phyloP scores from a whole-genome alignment of 805 yeast genomes.

The Candida broadrunensis region DNA sequence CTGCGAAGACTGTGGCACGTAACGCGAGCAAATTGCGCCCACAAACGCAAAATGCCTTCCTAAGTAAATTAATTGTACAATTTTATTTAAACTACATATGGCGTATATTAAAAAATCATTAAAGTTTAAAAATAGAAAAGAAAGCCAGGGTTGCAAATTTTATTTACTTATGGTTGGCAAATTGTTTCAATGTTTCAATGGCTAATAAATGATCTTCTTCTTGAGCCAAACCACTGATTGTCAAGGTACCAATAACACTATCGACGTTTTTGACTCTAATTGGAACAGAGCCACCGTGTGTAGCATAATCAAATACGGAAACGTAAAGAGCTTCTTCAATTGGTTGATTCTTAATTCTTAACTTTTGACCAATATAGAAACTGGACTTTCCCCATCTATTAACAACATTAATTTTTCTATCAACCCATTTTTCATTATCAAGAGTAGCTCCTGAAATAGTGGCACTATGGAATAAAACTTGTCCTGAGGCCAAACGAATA shows the following conservation, averaged over 20 bases:
- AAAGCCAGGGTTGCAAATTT: background rate
- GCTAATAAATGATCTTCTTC: conserved; percentile 54
- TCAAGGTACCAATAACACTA: conserved; percentile 44
- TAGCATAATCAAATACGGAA: conserved; percentile 43
- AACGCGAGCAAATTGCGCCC: no score
- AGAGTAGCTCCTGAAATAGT: conserved; percentile 33
- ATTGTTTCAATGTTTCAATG: conserved; percentile 21
- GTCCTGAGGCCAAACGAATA: conserved; percentile 44
- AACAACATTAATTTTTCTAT: conserved; percentile 47
- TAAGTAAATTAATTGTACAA: no score
- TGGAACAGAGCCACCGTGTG: conserved; percentile 59
- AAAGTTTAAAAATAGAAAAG: no score
- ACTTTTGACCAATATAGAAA: conserved; percentile 44
- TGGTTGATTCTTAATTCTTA: conserved; percentile 31
- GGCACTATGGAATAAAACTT: conserved; percentile 44
- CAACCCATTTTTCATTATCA: conserved; percentile 57
- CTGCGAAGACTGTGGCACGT: no score
- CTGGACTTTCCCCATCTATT: conserved; percentile 48
- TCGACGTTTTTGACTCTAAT: conserved; percentile 35
- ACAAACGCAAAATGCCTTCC: no score
- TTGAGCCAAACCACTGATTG: conserved; percentile 56
- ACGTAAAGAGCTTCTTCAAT: conserved; percentile 37
- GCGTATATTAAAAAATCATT: no score
- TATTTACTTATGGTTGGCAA: background rate
- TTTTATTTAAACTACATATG: no score